Evolutionary conservation across 805 yeast genomes (phyloP).

Genomic region (Priceomyces medius): DNA sequence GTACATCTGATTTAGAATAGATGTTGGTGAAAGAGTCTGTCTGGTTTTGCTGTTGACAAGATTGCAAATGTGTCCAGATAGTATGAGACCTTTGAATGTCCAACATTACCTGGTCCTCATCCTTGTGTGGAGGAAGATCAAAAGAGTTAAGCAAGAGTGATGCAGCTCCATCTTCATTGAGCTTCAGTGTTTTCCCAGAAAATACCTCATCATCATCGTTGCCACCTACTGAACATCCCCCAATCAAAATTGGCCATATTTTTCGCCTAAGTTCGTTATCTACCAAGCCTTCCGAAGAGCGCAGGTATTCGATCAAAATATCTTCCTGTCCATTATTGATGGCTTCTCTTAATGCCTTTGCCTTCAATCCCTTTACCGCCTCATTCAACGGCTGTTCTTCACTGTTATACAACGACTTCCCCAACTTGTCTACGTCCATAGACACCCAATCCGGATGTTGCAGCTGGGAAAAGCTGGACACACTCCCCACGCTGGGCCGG

Average conservation of each 20-base stretch:
- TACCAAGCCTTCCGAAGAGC: constrained; percentile 50
- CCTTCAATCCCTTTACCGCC: constrained; percentile 36
- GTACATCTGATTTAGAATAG: constrained; percentile 29
- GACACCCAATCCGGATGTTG: constrained; percentile 48
- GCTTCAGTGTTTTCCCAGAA: constrained; percentile 4
- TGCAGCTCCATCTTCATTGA: constrained; percentile 7
- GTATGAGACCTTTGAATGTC: constrained; percentile 77
- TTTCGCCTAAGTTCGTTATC: constrained; percentile 38
- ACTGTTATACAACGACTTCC: constrained; percentile 43
- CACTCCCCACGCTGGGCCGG: constrained; percentile 3
- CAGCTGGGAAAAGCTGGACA: constrained; percentile 10
- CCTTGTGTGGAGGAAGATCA: constrained; percentile 53
- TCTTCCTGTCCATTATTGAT: constrained; percentile 23
- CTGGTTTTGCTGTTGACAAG: constrained; percentile 15
- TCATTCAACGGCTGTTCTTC: constrained; percentile 42
- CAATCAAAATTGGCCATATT: constrained; percentile 54
- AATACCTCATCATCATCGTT: constrained; percentile 8
- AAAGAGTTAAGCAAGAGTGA: constrained; percentile 18
- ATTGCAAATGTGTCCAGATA: constrained; percentile 29
- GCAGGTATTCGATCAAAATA: constrained; percentile 32
- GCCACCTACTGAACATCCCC: constrained; percentile 9
- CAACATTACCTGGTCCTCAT: constrained; percentile 74
- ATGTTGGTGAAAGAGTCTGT: constrained; percentile 32
- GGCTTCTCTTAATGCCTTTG: constrained; percentile 39
- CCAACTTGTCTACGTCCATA: constrained; percentile 47